Evolutionary conservation across 2,329 filamentous ascomycete genomes (phyloP).

Genomic region (Colletotrichum lentis): DNA sequence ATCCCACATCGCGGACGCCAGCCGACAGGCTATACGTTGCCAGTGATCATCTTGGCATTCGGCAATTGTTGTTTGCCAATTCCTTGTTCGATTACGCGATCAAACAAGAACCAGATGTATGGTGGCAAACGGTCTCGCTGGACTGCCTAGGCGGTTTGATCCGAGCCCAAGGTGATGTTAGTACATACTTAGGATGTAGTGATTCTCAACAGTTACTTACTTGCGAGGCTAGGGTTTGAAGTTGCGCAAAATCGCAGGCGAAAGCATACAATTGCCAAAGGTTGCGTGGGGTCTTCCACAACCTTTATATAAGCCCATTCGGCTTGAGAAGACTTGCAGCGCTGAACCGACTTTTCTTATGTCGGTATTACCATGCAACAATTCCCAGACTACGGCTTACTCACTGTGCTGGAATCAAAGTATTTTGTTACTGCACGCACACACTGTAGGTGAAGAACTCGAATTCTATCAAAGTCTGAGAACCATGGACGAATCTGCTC

Average conservation of each 20-base stretch:
- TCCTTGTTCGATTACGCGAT: neutral
- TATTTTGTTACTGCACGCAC: constrained; percentile 15
- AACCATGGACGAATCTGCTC: constrained; percentile 5
- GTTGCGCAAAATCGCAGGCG: constrained; percentile 10
- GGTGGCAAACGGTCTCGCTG: constrained; percentile 8
- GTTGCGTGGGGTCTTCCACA: constrained; percentile 1
- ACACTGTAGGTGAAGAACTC: neutral
- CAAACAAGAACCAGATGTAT: constrained; percentile 9
- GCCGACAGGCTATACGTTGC: constrained; percentile 14
- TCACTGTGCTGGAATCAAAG: constrained; percentile 16
- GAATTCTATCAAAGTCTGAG: constrained; percentile 13
- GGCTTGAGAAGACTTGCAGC: neutral
- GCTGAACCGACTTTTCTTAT: constrained; percentile 1
- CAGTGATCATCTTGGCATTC: constrained; percentile 17
- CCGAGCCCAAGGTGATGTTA: constrained; percentile 4
- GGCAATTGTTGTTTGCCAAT: constrained; percentile 7
- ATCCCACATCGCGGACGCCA: constrained; percentile 2
- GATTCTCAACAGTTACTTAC: constrained; percentile 2
- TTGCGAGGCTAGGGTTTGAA: constrained; percentile 11
- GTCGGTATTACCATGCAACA: constrained; percentile 12
- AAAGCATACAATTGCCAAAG: neutral
- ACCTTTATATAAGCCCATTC: neutral
- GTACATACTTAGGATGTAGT: neutral
- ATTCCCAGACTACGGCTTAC: constrained; percentile 15
- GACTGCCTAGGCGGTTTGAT: constrained; percentile 10